Percentiles rank a stretch among this genome's conserved stretches.
phyloP scores from a whole-genome alignment of 352 stramenopile species.

The Peronospora destructor region DNA sequence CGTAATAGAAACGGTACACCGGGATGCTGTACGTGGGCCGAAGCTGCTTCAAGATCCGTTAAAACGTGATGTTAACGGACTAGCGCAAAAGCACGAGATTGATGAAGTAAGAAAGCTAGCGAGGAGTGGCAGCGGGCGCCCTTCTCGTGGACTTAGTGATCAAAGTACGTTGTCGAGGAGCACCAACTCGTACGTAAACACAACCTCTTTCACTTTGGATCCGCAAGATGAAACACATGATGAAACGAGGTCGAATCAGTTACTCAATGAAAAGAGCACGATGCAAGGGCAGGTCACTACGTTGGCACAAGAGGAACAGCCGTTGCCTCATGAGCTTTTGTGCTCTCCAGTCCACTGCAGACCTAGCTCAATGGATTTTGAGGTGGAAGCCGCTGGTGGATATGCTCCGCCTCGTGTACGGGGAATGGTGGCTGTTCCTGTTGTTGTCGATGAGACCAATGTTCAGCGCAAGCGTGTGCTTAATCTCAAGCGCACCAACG shows the following conservation, averaged over 20 bases:
- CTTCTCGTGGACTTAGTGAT: slow-evolving; percentile 28
- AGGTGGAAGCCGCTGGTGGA: slow-evolving; percentile 13
- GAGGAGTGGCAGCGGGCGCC: slow-evolving; percentile 21
- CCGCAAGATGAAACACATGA: slow-evolving; percentile 25
- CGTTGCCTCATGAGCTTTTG: slow-evolving; percentile 21
- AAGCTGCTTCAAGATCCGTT: slow-evolving; percentile 46
- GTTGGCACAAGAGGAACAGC: slow-evolving; percentile 12
- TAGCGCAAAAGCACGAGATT: slow-evolving; percentile 19
- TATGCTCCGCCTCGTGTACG: slow-evolving; percentile 27
- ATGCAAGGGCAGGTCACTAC: slow-evolving; percentile 16
- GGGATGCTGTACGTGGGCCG: slow-evolving; percentile 37
- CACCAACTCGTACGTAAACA: slow-evolving; percentile 32
- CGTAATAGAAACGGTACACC: slow-evolving; percentile 17
- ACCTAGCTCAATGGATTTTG: slow-evolving; percentile 30
- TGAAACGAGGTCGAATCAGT: slow-evolving; percentile 19
- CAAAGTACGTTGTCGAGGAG: slow-evolving; percentile 34
- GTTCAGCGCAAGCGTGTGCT: slow-evolving; percentile 22
- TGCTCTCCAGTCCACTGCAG: slow-evolving; percentile 33
- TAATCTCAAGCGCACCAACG: slow-evolving; percentile 22
- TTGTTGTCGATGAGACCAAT: slow-evolving; percentile 5
- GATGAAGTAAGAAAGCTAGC: slow-evolving; percentile 22
- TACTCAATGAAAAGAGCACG: slow-evolving; percentile 12
- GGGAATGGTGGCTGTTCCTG: slow-evolving; percentile 35
- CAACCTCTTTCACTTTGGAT: slow-evolving; percentile 27
- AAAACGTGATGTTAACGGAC: slow-evolving; percentile 25